Percentiles rank a stretch among this genome's conserved stretches.
These are phyloP conservation scores for Alternaria consortialis DNA, from an alignment of 2,329 filamentous ascomycete genomes.

Conservation along the genomic window DNA sequence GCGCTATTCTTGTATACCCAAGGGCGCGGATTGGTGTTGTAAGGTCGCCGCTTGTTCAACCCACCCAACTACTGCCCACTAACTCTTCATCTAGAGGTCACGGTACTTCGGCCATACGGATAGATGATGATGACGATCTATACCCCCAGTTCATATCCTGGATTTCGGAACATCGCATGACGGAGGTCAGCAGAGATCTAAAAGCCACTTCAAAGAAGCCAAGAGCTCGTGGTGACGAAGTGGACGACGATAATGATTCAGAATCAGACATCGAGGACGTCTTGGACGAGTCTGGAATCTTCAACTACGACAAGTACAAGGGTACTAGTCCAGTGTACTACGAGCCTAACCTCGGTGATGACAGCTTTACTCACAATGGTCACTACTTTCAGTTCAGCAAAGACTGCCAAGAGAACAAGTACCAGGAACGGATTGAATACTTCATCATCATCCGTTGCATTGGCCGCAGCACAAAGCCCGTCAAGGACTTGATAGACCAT, in stretches of 20 bases:
- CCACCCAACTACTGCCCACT: conserved; percentile 19
- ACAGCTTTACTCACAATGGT: conserved; percentile 56
- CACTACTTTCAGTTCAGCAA: conserved; percentile 54
- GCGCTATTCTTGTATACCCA: conserved; percentile 49
- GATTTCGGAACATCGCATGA: conserved; percentile 54
- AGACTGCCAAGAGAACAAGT: conserved; percentile 26
- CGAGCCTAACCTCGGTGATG: conserved; percentile 59
- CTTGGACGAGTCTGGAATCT: conserved; percentile 45
- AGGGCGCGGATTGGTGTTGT: conserved; percentile 11
- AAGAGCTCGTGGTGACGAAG: conserved; percentile 25
- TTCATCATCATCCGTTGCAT: conserved; percentile 52
- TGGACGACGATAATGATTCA: neutral
- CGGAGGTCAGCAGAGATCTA: conserved; percentile 47
- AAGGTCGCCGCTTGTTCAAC: neutral
- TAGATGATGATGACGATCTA: conserved; percentile 57
- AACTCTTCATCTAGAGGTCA: conserved; percentile 33
- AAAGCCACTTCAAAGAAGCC: conserved; percentile 51
- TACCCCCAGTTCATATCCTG: conserved; percentile 56
- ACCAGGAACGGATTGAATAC: conserved; percentile 7
- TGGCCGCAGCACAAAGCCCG: conserved; percentile 58
- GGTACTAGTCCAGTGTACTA: conserved; percentile 59
- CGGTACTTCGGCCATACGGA: conserved; percentile 55
- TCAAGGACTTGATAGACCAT: conserved; percentile 58
- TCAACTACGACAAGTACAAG: conserved; percentile 61
- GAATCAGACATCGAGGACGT: conserved; percentile 31